Base-by-base conservation (phyloP, 2,329 filamentous ascomycete genomes). In the Apiospora rasikravindrae region DNA sequence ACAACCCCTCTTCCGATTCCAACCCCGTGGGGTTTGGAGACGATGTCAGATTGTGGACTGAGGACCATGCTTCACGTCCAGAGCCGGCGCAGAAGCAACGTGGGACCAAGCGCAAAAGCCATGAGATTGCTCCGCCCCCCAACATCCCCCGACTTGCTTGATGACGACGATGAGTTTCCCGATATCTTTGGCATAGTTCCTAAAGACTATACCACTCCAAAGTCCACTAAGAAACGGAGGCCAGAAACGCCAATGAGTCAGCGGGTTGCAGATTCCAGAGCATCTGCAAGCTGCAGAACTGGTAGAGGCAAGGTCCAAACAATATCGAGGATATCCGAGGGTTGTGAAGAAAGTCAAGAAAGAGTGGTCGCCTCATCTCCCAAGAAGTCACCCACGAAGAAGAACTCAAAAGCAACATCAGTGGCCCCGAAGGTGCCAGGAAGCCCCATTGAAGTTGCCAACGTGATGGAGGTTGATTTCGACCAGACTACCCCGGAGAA, bases 61-160 rank as follows among this genome's bases (percentile, higher is more conserved):
- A 86, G 67, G 83, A 83, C 24, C 81, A 80, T 74, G 82, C 82
- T 26, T 76, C 78, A 26, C 82, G 84, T 67, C 79, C 83, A 0
- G 81, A 83, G 40, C 83, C 83, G 6, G 69, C 78, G 13, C 74
- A 81, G 1, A 72, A 74, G 16, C 84, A 79, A 64, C 82, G 83
- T 66, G 81, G 81, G 24, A 88, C 85, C 78, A 90, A 89, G 78
- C 80, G 87, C 73, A 89, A 89, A 77, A 88, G 86, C 73, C 81
- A 80, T 33, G 85, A 88, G 13, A 85, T 87, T 33, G 83, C 77
- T 73, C 83, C 80, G 72, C 74, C 73, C 6, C 74, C 77, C 11
- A 73, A 73, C 74, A 19, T 37, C 47, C n/a, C 33, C 67, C 67
- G 67, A 68, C 67, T 45, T 47, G 19, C 68, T 47, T 19, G 80